Conservation (phyloP, 257 asterid genomes). For the Plantago ovata region DNA sequence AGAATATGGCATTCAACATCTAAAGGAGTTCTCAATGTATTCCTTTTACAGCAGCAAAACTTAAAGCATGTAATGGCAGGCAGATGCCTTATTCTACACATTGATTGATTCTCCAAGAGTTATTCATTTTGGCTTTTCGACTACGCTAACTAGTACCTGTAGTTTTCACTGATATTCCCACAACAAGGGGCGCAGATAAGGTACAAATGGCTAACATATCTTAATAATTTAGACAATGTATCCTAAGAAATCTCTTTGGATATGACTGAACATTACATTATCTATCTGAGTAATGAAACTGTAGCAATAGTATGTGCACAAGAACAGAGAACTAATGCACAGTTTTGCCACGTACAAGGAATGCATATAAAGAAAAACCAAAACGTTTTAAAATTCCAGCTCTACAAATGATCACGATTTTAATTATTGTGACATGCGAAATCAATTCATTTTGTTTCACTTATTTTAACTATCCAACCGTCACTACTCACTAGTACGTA, state of each 20-base stretch:
- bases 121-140: conserved; percentile 15
- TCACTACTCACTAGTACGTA: too few species aligned
- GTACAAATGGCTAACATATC: conserved; percentile 1
- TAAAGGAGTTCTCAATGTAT: neutral
- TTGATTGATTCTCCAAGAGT: conserved; percentile 5
- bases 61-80: conserved; percentile 1
- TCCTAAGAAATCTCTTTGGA: neutral
- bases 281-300: neutral
- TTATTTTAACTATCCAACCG: too few species aligned
- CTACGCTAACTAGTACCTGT: conserved; percentile 11
- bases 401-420: too few species aligned
- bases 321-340: neutral
- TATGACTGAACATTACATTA: neutral
- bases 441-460: too few species aligned
- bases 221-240: too few species aligned
- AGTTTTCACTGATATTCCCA: conserved; percentile 4
- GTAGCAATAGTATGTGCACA: neutral
- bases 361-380: too few species aligned
- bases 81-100: conserved; percentile 13
- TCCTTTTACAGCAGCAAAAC: conserved; percentile 7
- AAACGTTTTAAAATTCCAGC: too few species aligned
- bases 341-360: neutral
- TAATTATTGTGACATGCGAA: too few species aligned
- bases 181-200: neutral
- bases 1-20: neutral